Evolutionary conservation across 2,329 filamentous ascomycete species (phyloP), one percentile per base, ranked within the genome.

Genomic region (Blumeria hordei): DNA sequence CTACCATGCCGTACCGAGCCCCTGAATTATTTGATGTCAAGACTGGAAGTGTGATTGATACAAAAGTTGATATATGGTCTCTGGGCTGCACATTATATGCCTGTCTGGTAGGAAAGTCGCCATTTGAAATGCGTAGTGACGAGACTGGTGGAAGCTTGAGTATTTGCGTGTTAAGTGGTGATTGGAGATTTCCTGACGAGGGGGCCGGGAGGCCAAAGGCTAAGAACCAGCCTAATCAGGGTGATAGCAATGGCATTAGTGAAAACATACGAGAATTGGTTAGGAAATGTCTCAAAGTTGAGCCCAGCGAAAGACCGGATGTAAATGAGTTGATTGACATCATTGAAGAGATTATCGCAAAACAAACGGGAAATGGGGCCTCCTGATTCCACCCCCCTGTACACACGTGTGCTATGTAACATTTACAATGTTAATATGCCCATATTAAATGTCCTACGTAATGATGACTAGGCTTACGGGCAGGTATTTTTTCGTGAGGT

Each of bases 1-100:
- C 82, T 60, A 98, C 92, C 43, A 96, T 98, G 90, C 88, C 92
- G 0, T 98, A 98, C 70, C 87, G 92, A 57, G 92, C 92, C 1
- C 92, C 92, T 0, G 92, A 98, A 69, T 80, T 98, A 58, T 98
- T 98, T 68, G 92, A 98, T 67, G 92, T 96, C 56, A 94, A 94
- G 70, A 95, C 88, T 3, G 90, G 86, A 59, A 81, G 83, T 52
- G 78, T 87, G 53, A 83, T 98, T 64, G 92, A 96, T 69, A 94
- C 88, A 11, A 95, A 95, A 67, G 87, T 94, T 43, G 92, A 98
- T 68, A 94, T 98, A 60, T 98, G 92, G 92, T 94, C 86, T 14
- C 71, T 98, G 21, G 92, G 92, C 54, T 96, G 92, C 72, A 96
- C 92, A n/a, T 74, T 98, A 47, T 98, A 94, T 69, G 92, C 92